Evolutionary conservation across 2,329 filamentous ascomycete species (phyloP), one percentile per base, ranked within the genome.

Genomic region (Westerdykella ornata): DNA sequence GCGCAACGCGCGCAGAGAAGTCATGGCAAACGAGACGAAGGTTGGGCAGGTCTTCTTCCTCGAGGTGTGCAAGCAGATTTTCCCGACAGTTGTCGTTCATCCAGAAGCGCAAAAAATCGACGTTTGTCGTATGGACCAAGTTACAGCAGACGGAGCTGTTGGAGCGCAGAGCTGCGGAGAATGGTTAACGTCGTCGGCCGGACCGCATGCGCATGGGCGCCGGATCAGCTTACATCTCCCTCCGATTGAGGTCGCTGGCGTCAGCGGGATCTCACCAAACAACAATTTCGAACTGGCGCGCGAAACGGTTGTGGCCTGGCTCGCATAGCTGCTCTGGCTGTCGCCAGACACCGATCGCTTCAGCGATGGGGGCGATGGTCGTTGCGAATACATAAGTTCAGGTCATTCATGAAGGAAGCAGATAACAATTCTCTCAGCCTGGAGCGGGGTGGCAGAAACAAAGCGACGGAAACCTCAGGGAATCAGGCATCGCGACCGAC

Each of bases 1-100:
- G 80, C 53, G 84, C 85, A 57, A 83, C 74, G 51, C 84, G 72
- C 51, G 82, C 79, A 62, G 80, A 82, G 67, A 81, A 84, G 53
- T 84, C 81, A 54, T 82, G 80, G 55, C 78, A 84, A 54, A 81
- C 75, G 41, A 83, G 73, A 45, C 85, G 80, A 39, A 88, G 53
- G 51, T 60, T 68, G 31, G 65, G 60, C 19, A 74, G 57, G 44
- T 73, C 70, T 31, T 62, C 56, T 32, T 62, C 53, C 11, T 69
- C 60, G 8, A 72, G 48, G 34, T 66, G 60, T 14, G 63, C 63
- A 12, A 74, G 63, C 26, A 74, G 59, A 18, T 56, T 62, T 28
- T 72, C 65, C 46, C 71, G 71, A 52, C 70, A 72, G 39, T 56
- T 53, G 39, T 73, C 71, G 38, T 68, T 68, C 30, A 72, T 59